Base-by-base conservation (phyloP, 495 filamentous ascomycete genomes). In the Hyaloscypha variabilis region DNA sequence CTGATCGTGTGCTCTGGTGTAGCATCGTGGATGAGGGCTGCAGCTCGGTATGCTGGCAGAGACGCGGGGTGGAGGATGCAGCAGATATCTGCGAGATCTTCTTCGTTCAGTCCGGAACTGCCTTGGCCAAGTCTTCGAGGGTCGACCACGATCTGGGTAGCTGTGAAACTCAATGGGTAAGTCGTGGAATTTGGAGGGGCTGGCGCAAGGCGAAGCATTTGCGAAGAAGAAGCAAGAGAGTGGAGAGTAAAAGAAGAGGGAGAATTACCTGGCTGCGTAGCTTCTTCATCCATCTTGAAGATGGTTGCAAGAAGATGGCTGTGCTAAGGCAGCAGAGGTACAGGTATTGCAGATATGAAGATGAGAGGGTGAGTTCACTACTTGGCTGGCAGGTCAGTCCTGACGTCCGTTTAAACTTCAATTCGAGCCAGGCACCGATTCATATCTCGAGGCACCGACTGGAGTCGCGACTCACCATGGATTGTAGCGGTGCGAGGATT, bases 1-100 rank as follows among this genome's bases (percentile, higher is more conserved):
- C 64, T 63, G 49, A 90, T 76, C 6, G 92, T 88, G 70, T 92
- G 84, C 56, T 88, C 80, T 6, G 84, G 83, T 24, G 78, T 72
- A 0, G 58, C 54, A n/a, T 74, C 58, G 25, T 83, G 83, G 52
- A 90, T 82, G 0, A 75, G 69, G 49, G 78, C 75, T 17, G 97
- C 88, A 55, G 91, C 89, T 60, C 79, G 76, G 69, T 87, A 87
- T 2, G 95, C 93, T 8, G 83, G 80, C 46, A 84, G 82, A 0
- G 93, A 91, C 58, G 84, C 85, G 2, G 95, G 94, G 64, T 95
- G 87, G 4, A 99, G 83, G 54, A 97, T 89, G 76, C 92, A 96
- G 58, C 97, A 85, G 65, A 97, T 91, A 69, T 97, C 94, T 30
- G 91, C 81, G 30, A 93, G 82, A 70, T 97, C 94, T 65, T 92